phyloP scores from a whole-genome alignment of 192 early-diverging fungal species.

The Backusella sp. region DNA sequence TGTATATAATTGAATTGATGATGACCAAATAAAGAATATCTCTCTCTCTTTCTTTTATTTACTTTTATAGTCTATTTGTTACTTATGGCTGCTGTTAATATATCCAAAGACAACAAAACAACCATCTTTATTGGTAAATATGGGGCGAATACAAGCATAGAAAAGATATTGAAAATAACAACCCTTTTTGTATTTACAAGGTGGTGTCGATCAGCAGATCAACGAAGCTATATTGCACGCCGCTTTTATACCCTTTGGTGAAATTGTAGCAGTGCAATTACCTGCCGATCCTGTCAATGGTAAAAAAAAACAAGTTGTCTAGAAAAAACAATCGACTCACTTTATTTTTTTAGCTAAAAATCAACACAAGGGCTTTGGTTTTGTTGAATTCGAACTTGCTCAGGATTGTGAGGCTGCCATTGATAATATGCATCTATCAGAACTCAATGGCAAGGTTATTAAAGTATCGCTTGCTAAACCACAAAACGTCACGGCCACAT shows the following conservation, averaged over 20 bases:
- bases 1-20: background rate
- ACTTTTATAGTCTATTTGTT: background rate
- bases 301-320: slow-evolving; percentile 31
- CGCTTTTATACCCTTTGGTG: slow-evolving; percentile 96
- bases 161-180: background rate
- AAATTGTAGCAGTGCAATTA: slow-evolving; percentile 85
- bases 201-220: slow-evolving; percentile 82
- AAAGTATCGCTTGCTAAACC: slow-evolving; percentile 85
- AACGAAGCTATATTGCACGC: slow-evolving; percentile 76
- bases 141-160: background rate
- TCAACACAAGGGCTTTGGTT: slow-evolving; percentile 91
- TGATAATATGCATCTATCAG: slow-evolving; percentile 91
- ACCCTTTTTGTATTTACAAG: slow-evolving; percentile 31
- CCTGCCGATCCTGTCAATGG: slow-evolving; percentile 80
- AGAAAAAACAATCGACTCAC: background rate
- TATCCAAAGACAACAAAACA: slow-evolving; percentile 38
- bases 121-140: slow-evolving; percentile 48
- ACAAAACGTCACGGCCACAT: slow-evolving; percentile 40
- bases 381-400: slow-evolving; percentile 87
- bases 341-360: slow-evolving; percentile 36
- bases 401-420: slow-evolving; percentile 87
- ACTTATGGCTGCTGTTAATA: slow-evolving; percentile 14
- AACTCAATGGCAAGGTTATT: slow-evolving; percentile 88
- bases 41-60: background rate
- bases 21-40: background rate